Evolutionary conservation across 2,329 filamentous ascomycete genomes (phyloP).

Genomic region (Cercospora citrullina): DNA sequence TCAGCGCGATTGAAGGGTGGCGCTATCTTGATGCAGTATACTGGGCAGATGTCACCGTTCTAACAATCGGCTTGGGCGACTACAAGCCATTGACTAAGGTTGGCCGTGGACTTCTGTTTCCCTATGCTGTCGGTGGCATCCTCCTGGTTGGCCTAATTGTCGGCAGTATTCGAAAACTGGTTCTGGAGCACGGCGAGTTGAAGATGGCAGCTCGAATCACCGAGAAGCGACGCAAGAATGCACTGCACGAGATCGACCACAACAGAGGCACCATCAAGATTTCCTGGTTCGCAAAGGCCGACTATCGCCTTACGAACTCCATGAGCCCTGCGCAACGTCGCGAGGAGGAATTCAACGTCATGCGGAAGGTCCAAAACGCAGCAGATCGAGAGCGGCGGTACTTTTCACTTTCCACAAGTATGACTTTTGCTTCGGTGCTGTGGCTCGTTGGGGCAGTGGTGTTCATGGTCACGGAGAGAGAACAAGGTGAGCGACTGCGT

Average conservation of each 20-base stretch:
- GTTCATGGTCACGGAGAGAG: constrained; percentile 51
- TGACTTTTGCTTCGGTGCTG: constrained; percentile 43
- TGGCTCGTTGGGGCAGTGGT: constrained; percentile 54
- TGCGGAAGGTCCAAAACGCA: constrained; percentile 48
- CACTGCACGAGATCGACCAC: constrained; percentile 43
- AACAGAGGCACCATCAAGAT: constrained; percentile 47
- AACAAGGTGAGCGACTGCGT: constrained; percentile 34
- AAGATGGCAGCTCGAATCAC: constrained; percentile 53
- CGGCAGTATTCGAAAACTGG: constrained; percentile 53
- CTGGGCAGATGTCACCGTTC: constrained; percentile 57
- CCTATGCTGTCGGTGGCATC: constrained; percentile 57
- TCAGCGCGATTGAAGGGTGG: constrained; percentile 54
- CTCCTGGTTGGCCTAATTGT: constrained; percentile 58
- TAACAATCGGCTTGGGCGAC: constrained; percentile 57
- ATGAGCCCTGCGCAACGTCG: constrained; percentile 42
- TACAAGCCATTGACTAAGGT: constrained; percentile 52
- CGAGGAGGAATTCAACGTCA: constrained; percentile 53
- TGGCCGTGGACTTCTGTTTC: constrained; percentile 54
- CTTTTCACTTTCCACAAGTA: constrained; percentile 43
- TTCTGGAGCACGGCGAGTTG: constrained; percentile 53
- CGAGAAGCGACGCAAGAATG: constrained; percentile 50
- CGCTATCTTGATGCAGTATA: constrained; percentile 56
- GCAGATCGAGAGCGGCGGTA: constrained; percentile 46
- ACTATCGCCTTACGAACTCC: constrained; percentile 47
- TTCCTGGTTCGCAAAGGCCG: constrained; percentile 42